Evolutionary conservation across 1,139 yeast species (phyloP).

Genomic region (Debaryomyces subglobosus): DNA sequence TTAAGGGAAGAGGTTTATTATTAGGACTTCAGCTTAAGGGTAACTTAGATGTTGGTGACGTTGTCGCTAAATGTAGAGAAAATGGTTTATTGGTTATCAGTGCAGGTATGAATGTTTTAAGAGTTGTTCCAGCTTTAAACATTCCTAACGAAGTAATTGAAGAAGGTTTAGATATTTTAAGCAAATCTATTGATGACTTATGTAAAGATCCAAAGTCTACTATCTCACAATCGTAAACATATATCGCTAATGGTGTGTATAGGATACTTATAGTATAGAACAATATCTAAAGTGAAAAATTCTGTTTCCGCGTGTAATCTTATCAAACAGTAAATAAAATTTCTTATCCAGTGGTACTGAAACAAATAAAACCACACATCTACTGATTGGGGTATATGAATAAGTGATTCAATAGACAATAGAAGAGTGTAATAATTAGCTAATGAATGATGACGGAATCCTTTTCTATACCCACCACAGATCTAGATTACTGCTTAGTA

Average conservation of each 20-base stretch:
- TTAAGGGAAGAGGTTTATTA: slow-evolving; percentile 87
- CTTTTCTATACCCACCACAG: slow-evolving; percentile 36
- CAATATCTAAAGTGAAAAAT: not conserved
- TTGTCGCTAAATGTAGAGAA: slow-evolving; percentile 72
- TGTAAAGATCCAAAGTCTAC: slow-evolving; percentile 2
- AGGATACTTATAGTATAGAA: not conserved
- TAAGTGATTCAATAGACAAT: not conserved
- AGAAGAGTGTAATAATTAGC: not conserved
- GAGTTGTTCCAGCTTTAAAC: slow-evolving; percentile 91
- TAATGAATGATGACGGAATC: slow-evolving; percentile 36
- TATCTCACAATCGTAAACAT: not conserved
- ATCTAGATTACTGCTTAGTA: slow-evolving; percentile 49
- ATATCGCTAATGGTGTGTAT: not conserved
- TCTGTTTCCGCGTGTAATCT: not conserved
- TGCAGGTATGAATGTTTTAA: slow-evolving; percentile 87
- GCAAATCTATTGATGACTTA: slow-evolving; percentile 20
- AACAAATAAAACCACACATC: not conserved
- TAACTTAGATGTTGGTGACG: slow-evolving; percentile 60
- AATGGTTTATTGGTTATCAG: slow-evolving; percentile 82
- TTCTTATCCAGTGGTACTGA: not conserved
- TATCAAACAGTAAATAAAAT: slow-evolving; percentile 2
- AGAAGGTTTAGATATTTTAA: slow-evolving; percentile 72
- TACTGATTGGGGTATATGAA: not conserved
- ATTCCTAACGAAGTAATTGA: slow-evolving; percentile 69
- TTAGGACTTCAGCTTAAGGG: slow-evolving; percentile 75